These are phyloP conservation scores for Leccinum disarticulatum DNA, from an alignment of 768 basidiomycete genomes.

Conservation along the genomic window DNA sequence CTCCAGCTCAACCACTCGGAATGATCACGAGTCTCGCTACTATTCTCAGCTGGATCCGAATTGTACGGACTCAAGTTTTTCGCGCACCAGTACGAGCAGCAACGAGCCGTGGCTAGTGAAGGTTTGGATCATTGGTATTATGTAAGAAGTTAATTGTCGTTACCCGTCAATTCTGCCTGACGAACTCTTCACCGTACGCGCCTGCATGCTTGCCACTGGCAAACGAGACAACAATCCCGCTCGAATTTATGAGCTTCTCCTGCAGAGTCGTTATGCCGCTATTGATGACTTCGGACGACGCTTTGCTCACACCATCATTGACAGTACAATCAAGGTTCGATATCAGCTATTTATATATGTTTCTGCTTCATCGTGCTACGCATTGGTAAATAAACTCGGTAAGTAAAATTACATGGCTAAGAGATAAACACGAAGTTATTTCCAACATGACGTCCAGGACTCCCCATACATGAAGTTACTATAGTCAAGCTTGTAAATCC, in stretches of 20 bases:
- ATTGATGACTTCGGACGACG: not conserved
- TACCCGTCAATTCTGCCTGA: not conserved
- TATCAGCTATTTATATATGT: no score
- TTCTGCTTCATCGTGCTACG: no score
- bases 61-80: not conserved
- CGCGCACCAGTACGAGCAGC: not conserved
- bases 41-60: not conserved
- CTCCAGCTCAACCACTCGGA: not conserved
- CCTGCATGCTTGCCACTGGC: not conserved
- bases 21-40: not conserved
- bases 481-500: no score
- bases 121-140: not conserved
- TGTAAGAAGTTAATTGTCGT: not conserved
- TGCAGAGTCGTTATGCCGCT: not conserved
- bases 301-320: not conserved
- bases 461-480: no score
- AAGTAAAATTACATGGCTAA: no score
- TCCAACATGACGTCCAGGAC: no score
- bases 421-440: no score
- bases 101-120: not conserved
- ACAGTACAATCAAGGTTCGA: not conserved
- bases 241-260: not conserved
- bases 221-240: not conserved
- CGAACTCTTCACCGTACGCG: not conserved
- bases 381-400: no score